phyloP scores from a whole-genome alignment of 257 asterid species.

The Solanum chiquidenum region DNA sequence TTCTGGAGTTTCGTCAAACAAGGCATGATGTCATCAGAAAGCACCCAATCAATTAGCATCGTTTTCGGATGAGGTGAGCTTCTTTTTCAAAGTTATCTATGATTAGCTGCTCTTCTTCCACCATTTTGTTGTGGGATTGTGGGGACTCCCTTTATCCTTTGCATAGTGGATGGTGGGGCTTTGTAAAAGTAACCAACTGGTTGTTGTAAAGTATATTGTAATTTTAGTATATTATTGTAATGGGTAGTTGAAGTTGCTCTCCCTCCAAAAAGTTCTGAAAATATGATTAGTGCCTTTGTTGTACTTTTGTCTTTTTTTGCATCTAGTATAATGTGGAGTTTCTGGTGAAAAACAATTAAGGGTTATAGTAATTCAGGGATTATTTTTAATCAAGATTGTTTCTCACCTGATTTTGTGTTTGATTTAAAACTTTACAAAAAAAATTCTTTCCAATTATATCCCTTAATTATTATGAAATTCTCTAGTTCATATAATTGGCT shows the following conservation, averaged over 20 bases:
- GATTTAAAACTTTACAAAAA: background rate
- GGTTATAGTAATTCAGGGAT: background rate
- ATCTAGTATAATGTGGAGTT: background rate
- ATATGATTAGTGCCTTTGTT: background rate
- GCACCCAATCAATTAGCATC: slow-evolving; percentile 12
- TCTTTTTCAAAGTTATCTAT: slow-evolving; percentile 18
- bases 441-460: too few species aligned
- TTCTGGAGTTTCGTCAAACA: background rate
- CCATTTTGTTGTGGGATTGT: slow-evolving; percentile 27
- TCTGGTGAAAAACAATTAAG: background rate
- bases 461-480: too few species aligned
- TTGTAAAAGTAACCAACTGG: slow-evolving; percentile 5
- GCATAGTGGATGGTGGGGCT: slow-evolving; percentile 19
- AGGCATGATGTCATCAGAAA: slow-evolving; percentile 15
- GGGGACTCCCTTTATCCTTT: slow-evolving; percentile 20
- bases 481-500: background rate
- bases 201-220: slow-evolving; percentile 8
- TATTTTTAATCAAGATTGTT: background rate
- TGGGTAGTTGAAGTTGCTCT: slow-evolving; percentile 8
- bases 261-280: background rate
- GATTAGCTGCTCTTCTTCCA: slow-evolving; percentile 2
- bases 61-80: slow-evolving; percentile 14
- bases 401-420: background rate
- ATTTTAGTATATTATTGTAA: slow-evolving; percentile 2
- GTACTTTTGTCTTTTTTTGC: background rate